A percentile compares a stretch with the other conserved stretches of the same genome.
Conservation (phyloP, 495 filamentous ascomycete species). For the Podospora conica region DNA sequence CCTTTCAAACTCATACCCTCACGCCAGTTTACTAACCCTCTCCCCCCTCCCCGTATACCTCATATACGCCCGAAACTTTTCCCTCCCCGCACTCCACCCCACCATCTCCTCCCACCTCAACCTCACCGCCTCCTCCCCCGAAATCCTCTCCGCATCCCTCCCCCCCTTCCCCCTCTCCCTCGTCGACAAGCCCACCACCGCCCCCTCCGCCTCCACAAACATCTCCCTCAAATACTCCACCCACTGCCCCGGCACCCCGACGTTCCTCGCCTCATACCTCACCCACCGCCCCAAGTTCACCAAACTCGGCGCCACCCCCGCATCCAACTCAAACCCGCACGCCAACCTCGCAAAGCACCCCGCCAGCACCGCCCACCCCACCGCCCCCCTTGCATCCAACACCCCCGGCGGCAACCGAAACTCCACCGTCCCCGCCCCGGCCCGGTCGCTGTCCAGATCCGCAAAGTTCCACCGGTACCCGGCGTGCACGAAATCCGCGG, state of each 20-base stretch:
- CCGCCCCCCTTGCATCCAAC: slow-evolving; percentile 12
- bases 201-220: slow-evolving; percentile 15
- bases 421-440: slow-evolving; percentile 20
- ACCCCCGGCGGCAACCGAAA: slow-evolving; percentile 24
- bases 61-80: neutral
- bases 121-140: slow-evolving; percentile 18
- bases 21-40: neutral
- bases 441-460: slow-evolving; percentile 4
- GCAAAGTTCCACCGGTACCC: slow-evolving; percentile 25
- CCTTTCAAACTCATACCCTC: neutral
- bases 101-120: slow-evolving; percentile 10
- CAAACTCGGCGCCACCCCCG: slow-evolving; percentile 10
- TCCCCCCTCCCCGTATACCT: neutral
- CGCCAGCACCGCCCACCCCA: slow-evolving; percentile 25
- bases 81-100: neutral
- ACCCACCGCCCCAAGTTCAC: slow-evolving; percentile 31
- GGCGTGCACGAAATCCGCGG: slow-evolving; percentile 17
- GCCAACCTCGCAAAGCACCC: slow-evolving; percentile 24
- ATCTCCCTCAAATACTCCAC: slow-evolving; percentile 11
- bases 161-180: neutral
- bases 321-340: slow-evolving; percentile 13
- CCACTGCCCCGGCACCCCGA: slow-evolving; percentile 10
- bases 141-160: slow-evolving; percentile 14
- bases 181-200: neutral
- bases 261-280: slow-evolving; percentile 26